Base-by-base conservation (phyloP, 495 filamentous ascomycete species). In the Talaromyces borbonicus region DNA sequence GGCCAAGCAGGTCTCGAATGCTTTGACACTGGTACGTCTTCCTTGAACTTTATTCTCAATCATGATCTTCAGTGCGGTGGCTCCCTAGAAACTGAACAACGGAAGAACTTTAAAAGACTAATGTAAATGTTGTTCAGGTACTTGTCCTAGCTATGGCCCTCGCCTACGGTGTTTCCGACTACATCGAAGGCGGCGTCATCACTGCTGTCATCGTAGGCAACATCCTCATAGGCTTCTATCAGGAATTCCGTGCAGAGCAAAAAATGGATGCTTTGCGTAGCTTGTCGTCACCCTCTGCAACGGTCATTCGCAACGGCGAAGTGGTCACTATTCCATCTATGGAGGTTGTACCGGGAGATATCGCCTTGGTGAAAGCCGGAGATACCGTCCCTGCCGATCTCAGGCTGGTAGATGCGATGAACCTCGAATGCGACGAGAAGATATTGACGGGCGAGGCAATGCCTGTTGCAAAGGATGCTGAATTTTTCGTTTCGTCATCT, bases 131-230 rank as follows among this genome's bases (percentile, higher is more conserved):
- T n/a, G n/a, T 54, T 26, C 54, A 85, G 81, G 84, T 95, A 27
- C 72, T 95, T 18, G 74, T 92, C 25, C 73, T 93, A 40, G 87
- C 85, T 49, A 92, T 92, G 85, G 79, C 72, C 26, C 67, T 94
- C 29, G 86, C 83, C 52, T 93, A 87, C 55, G 84, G 77, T 42
- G 83, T 93, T 30, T 60, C 70, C 24, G 85, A 90, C 52, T 90
- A 79, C 53, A 84, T 85, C 42, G 83, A 87, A 66, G 82, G 80
- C 29, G 81, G 77, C 40, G 79, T 85, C 20, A 72, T 85, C 46
- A 67, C 67, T 20, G 74, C 73, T 7, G 80, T 86, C 44, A 81
- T 86, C 42, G 56, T 69, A 1, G 68, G 84, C 41, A 85, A 86
- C 52, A 71, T 86, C 50, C 60, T 77, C 18, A 76, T 85, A 25